Conservation (phyloP, 768 basidiomycete genomes). For the Suillus brevipes region DNA sequence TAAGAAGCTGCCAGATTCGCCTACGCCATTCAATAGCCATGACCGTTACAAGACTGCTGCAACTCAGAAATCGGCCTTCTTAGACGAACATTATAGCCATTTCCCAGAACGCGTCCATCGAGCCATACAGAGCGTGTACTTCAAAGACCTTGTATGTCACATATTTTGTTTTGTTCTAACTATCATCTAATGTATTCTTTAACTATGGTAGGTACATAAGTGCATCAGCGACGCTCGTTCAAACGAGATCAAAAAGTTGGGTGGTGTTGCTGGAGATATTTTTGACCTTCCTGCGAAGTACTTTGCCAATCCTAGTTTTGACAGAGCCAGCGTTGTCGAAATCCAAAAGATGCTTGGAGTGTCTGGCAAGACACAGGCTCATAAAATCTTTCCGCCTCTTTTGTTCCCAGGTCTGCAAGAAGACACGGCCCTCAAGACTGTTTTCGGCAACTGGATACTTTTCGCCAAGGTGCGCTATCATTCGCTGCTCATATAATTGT, state of each 20-base stretch:
- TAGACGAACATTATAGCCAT: not conserved
- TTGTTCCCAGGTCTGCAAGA: not conserved
- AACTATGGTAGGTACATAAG: not conserved
- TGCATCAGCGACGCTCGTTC: not conserved
- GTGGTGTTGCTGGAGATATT: slow-evolving; percentile 1
- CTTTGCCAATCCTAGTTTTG: not conserved
- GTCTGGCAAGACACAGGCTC: not conserved
- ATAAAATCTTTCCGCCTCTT: not conserved
- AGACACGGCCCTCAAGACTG: not conserved
- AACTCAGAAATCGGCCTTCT: not conserved
- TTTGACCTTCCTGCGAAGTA: not conserved
- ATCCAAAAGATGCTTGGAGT: slow-evolving; percentile 3
- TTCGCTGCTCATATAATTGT: not conserved
- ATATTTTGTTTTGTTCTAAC: not conserved
- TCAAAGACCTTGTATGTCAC: slow-evolving; percentile 2
- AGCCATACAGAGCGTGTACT: not conserved
- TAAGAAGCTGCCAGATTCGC: not conserved
- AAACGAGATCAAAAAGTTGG: not conserved
- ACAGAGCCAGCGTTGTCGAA: not conserved
- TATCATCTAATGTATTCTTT: not conserved
- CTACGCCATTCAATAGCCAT: not conserved
- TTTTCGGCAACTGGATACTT: not conserved
- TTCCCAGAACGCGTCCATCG: not conserved
- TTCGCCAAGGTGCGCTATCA: not conserved
- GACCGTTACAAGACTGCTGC: not conserved